phyloP scores from a whole-genome alignment of 345 rosid species.

The Ceriops zippeliana region DNA sequence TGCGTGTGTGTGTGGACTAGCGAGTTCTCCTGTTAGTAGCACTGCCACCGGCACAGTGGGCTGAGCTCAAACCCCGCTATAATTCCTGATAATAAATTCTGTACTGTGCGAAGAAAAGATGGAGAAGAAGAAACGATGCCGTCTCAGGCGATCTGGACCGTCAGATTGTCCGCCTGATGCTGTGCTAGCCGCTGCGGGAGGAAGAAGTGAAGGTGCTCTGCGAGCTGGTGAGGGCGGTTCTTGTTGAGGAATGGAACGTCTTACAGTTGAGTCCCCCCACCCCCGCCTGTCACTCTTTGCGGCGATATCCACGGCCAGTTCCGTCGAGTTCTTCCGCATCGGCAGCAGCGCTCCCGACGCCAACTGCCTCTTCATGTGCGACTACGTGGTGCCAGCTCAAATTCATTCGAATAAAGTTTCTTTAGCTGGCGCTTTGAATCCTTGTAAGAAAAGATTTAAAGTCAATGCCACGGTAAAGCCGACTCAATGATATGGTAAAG shows the following conservation, averaged over 20 bases:
- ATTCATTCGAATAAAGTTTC: too few relatives aligned
- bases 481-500: background rate
- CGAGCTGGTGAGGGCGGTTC: slow-evolving; percentile 43
- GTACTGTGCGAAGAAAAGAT: background rate
- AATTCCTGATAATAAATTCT: background rate
- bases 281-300: slow-evolving; percentile 38
- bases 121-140: slow-evolving; percentile 16
- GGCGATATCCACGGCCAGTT: slow-evolving; percentile 59
- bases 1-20: too few relatives aligned
- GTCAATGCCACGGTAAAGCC: too few relatives aligned
- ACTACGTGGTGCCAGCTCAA: slow-evolving; percentile 22
- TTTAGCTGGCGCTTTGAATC: too few relatives aligned
- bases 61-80: too few relatives aligned
- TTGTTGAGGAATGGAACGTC: slow-evolving; percentile 54
- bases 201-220: slow-evolving; percentile 40
- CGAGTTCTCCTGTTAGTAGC: too few relatives aligned
- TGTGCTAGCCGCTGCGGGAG: slow-evolving; percentile 30
- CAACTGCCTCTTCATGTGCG: slow-evolving; percentile 57
- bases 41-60: too few relatives aligned
- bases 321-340: slow-evolving; percentile 50
- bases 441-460: too few relatives aligned
- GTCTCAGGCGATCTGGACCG: slow-evolving; percentile 33
- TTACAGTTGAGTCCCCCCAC: slow-evolving; percentile 43
- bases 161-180: slow-evolving; percentile 35
- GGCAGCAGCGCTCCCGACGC: slow-evolving; percentile 51